phyloP scores from a whole-genome alignment of 75 land plant genomes.

The Gnetum montanum region DNA sequence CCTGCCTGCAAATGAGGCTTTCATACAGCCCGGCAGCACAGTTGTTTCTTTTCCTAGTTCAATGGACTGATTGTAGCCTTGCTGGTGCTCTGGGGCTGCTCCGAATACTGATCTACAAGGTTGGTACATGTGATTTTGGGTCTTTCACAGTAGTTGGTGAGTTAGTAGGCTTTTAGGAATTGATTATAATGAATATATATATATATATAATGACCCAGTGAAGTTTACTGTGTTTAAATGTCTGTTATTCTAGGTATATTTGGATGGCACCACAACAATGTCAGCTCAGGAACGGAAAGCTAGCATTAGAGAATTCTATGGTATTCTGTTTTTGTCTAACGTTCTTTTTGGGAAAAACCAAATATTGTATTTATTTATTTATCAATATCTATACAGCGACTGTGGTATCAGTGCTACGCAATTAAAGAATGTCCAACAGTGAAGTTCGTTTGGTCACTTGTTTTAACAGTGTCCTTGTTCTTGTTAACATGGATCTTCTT shows the following conservation, averaged over 20 bases:
- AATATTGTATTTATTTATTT: too few relatives aligned
- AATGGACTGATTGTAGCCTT: slow-evolving; percentile 91
- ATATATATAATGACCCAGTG: neutral
- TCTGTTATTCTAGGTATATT: slow-evolving; percentile 31
- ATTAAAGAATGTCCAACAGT: neutral
- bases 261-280: slow-evolving; percentile 86
- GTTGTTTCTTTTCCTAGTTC: slow-evolving; percentile 78
- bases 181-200: neutral
- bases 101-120: slow-evolving; percentile 88
- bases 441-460: too few relatives aligned
- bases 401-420: too few relatives aligned
- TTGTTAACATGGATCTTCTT: too few relatives aligned
- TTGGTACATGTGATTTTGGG: neutral
- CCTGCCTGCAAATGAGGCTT: slow-evolving; percentile 91
- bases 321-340: too few relatives aligned
- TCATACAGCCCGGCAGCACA: slow-evolving; percentile 92
- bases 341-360: too few relatives aligned
- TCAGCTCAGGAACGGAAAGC: slow-evolving; percentile 77
- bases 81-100: slow-evolving; percentile 91
- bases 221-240: neutral
- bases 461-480: too few relatives aligned
- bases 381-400: too few relatives aligned
- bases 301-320: slow-evolving; percentile 75
- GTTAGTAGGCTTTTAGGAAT: neutral
- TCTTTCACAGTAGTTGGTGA: neutral